phyloP scores from a whole-genome alignment of 306 rosid species.

The Trifolium fragiferum region DNA sequence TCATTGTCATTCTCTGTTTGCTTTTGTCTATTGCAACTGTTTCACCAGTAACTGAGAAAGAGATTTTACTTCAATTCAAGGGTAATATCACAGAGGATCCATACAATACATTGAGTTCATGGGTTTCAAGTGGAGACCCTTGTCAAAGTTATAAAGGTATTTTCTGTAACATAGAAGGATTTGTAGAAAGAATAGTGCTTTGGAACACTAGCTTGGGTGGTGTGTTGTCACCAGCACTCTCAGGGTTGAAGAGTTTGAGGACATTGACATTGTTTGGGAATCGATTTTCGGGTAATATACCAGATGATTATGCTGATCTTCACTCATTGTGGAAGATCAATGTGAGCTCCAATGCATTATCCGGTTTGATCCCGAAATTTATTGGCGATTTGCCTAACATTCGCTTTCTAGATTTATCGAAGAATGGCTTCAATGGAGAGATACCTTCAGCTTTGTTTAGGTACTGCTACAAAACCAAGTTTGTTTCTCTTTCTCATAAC shows the following conservation, averaged over 20 bases:
- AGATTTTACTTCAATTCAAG: slow-evolving; percentile 90
- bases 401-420: slow-evolving; percentile 88
- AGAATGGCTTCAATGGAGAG: slow-evolving; percentile 78
- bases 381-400: slow-evolving; percentile 80
- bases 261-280: slow-evolving; percentile 85
- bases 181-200: slow-evolving; percentile 81
- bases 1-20: slow-evolving; percentile 57
- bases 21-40: slow-evolving; percentile 48
- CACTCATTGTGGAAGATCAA: slow-evolving; percentile 89
- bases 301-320: slow-evolving; percentile 67
- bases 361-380: slow-evolving; percentile 88
- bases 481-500: slow-evolving; percentile 80
- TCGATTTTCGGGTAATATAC: slow-evolving; percentile 72
- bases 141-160: slow-evolving; percentile 72
- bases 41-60: slow-evolving; percentile 64
- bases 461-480: slow-evolving; percentile 77
- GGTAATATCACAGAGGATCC: slow-evolving; percentile 81
- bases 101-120: slow-evolving; percentile 56
- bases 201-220: slow-evolving; percentile 93
- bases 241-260: slow-evolving; percentile 80
- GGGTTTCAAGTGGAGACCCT: slow-evolving; percentile 73
- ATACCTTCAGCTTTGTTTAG: slow-evolving; percentile 81
- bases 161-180: slow-evolving; percentile 69
- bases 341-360: slow-evolving; percentile 80
- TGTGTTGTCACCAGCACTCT: slow-evolving; percentile 67